phyloP scores from a whole-genome alignment of 176 grass and related monocot species.

The Raddia distichophylla region DNA sequence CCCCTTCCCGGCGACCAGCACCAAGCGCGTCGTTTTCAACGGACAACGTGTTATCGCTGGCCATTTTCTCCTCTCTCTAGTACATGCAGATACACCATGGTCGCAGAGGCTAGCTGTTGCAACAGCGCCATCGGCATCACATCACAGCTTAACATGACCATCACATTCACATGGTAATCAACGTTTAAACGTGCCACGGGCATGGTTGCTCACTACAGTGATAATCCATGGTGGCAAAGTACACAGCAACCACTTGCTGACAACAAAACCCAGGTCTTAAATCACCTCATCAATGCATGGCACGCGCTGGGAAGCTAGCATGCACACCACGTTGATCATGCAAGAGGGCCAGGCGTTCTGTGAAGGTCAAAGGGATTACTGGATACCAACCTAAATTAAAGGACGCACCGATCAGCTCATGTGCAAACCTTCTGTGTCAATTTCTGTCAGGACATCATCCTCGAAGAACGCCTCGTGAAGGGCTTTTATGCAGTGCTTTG shows the following conservation, averaged over 20 bases:
- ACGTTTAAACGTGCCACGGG: background rate
- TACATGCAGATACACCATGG: background rate
- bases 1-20: background rate
- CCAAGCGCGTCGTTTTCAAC: background rate
- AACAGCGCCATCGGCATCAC: background rate
- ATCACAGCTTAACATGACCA: background rate
- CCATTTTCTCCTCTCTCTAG: background rate
- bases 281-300: background rate
- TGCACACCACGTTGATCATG: background rate
- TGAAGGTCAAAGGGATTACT: background rate
- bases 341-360: background rate
- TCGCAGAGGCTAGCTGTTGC: background rate
- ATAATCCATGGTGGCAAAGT: too few relatives aligned
- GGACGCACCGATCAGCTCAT: background rate
- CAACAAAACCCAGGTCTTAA: background rate
- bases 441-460: slow-evolving; percentile 43
- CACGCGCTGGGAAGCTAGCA: background rate
- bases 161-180: background rate
- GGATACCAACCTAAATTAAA: background rate
- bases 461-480: slow-evolving; percentile 83
- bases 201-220: too few relatives aligned
- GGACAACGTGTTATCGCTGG: background rate
- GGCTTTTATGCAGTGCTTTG: slow-evolving; percentile 58
- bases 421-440: slow-evolving; percentile 15
- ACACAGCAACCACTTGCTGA: background rate